These are phyloP conservation scores for Myrica gale DNA, from an alignment of 306 rosid genomes.

Conservation along the genomic window DNA sequence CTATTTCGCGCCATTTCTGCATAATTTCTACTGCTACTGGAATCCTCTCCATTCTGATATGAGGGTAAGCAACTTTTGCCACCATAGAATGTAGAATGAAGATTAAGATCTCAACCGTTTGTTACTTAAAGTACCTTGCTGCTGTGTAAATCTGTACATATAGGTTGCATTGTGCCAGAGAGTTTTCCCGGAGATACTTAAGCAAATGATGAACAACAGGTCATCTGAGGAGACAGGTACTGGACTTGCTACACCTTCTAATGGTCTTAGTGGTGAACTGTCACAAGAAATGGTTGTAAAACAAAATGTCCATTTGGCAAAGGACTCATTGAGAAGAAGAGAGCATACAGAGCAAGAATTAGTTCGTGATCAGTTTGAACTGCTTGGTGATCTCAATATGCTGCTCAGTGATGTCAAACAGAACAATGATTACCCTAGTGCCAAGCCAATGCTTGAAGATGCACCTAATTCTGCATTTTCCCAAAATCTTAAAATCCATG, in stretches of 20 bases:
- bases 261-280: constrained; percentile 36
- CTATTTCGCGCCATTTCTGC: constrained; percentile 88
- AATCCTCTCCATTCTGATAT: constrained; percentile 86
- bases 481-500: constrained; percentile 48
- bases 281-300: constrained; percentile 54
- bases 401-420: constrained; percentile 70
- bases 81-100: neutral
- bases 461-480: constrained; percentile 49
- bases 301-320: constrained; percentile 52
- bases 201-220: constrained; percentile 70
- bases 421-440: constrained; percentile 45
- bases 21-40: constrained; percentile 90
- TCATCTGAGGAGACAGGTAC: constrained; percentile 45
- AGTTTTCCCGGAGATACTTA: constrained; percentile 85
- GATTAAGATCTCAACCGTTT: constrained; percentile 16
- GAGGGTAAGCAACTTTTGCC: constrained; percentile 57
- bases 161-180: constrained; percentile 88
- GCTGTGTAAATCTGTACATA: constrained; percentile 18
- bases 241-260: constrained; percentile 33
- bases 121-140: constrained; percentile 23
- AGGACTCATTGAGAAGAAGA: constrained; percentile 42
- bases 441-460: constrained; percentile 42
- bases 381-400: constrained; percentile 69
- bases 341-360: constrained; percentile 57
- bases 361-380: constrained; percentile 61